phyloP scores from a whole-genome alignment of 768 basidiomycete genomes.

The Boletus insuetus region DNA sequence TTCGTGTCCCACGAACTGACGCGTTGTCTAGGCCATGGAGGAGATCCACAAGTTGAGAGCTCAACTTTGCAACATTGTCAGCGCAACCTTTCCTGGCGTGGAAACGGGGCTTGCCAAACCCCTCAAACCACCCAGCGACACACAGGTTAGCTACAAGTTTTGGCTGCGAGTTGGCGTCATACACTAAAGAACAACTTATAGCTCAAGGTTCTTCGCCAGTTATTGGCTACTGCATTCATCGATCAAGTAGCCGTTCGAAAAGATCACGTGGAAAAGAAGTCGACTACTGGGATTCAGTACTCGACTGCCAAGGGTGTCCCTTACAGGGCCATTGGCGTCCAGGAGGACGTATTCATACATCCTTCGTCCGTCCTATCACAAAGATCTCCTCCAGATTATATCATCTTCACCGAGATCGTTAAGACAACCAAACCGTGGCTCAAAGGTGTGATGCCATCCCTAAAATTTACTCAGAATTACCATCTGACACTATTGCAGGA shows the following conservation, averaged over 20 bases:
- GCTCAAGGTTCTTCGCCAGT: conserved; percentile 88
- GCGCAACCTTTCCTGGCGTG: conserved; percentile 66
- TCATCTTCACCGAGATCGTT: conserved; percentile 82
- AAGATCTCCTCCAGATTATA: conserved; percentile 74
- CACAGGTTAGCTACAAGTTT: conserved; percentile 53
- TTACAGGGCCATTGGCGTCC: conserved; percentile 76
- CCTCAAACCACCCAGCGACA: conserved; percentile 71
- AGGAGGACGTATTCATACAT: conserved; percentile 90
- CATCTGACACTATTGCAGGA: conserved; percentile 40
- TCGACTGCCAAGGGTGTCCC: conserved; percentile 76
- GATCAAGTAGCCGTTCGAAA: conserved; percentile 93
- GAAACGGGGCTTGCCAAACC: conserved; percentile 60
- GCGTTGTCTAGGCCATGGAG: conserved; percentile 79
- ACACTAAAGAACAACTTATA: conserved; percentile 31
- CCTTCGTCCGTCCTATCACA: conserved; percentile 79
- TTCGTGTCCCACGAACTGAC: neutral
- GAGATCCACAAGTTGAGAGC: conserved; percentile 94
- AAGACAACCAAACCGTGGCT: conserved; percentile 73
- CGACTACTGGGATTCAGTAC: conserved; percentile 61
- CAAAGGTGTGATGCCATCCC: conserved; percentile 53
- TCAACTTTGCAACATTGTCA: conserved; percentile 85
- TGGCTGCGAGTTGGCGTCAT: neutral
- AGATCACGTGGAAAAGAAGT: conserved; percentile 65
- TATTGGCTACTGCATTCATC: conserved; percentile 86
- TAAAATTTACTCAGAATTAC: neutral